Base-by-base conservation (phyloP, 1,284 basidiomycete genomes). In the Puccinia triticina region DNA sequence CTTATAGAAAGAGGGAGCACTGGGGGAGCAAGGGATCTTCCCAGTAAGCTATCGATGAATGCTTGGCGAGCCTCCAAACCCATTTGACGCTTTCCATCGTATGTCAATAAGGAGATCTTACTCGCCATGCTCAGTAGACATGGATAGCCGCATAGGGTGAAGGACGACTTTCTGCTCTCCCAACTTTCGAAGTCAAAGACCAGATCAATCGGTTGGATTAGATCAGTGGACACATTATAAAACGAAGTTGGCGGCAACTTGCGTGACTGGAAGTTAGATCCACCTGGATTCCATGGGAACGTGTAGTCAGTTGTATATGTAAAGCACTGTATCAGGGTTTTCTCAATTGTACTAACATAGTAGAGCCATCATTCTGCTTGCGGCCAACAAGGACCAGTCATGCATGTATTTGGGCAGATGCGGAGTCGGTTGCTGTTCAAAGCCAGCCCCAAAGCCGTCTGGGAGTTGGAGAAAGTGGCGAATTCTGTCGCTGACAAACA, bases 101-200 rank as follows among this genome's bases (percentile, higher is more conserved):
- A 85, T 0, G 83, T 81, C n/a, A 86, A 76, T 8, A 86, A 71
- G 0, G 73, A 34, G 18, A 85, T 83, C 77, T 86, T 86, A 23
- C 82, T 81, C 10, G 84, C 84, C 21, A 86, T 79, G 37, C 83
- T 84, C n/a, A 86, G 53, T 21, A 86, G 50, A 77, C 84, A 85
- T 0, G 85, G 85, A 66, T 86, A 86, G 53, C 85, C 84, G 59
- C 84, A 85, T 23, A 86, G 71, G 64, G 83, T 82, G 74, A 84
- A 85, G 12, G 43, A 66, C 18, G n/a, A 69, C 48, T 53, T 66
- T 10, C 26, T 61, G 84, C 37, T 34, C 37, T 78, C 77, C 77
- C 77, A 78, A 53, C n/a, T 29, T 78, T 78, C 77, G 32, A 78
- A 78, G 37, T 78, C 77, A 26, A 37, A 43, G 26, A 64, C 48